Percentiles rank a stretch among this genome's conserved stretches.
These are phyloP conservation scores for Phanerodontia chrysosporium DNA, from an alignment of 768 basidiomycete genomes.

Conservation along the genomic window DNA sequence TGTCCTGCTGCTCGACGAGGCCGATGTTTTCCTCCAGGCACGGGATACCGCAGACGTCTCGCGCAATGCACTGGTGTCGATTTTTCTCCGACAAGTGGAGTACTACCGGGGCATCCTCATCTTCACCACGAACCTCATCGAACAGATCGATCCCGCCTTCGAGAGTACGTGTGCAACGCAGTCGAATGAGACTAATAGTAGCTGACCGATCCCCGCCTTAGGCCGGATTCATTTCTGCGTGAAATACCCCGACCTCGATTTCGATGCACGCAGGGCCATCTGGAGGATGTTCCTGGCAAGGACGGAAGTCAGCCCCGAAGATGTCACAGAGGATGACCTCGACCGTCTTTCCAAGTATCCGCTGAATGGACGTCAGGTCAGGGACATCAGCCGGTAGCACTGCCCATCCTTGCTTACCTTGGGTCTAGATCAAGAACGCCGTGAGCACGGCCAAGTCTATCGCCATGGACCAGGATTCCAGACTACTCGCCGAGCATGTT, in stretches of 20 bases:
- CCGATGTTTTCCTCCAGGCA: slow-evolving; percentile 24
- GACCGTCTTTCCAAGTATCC: neutral
- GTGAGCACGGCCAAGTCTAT: slow-evolving; percentile 6
- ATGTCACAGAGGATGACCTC: neutral
- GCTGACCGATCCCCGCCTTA: slow-evolving; percentile 1
- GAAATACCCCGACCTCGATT: slow-evolving; percentile 28
- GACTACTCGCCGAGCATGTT: slow-evolving; percentile 1
- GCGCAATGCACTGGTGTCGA: slow-evolving; percentile 33
- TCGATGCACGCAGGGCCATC: slow-evolving; percentile 21
- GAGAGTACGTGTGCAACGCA: slow-evolving; percentile 21
- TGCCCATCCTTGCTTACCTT: neutral
- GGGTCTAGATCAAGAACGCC: slow-evolving; percentile 8
- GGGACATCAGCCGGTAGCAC: neutral
- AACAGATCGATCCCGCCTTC: slow-evolving; percentile 29
- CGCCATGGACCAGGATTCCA: neutral
- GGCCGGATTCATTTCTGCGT: slow-evolving; percentile 33
- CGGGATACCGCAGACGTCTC: slow-evolving; percentile 20
- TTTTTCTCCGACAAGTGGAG: slow-evolving; percentile 35
- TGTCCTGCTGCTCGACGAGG: slow-evolving; percentile 34
- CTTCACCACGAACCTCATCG: slow-evolving; percentile 31
- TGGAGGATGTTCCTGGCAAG: slow-evolving; percentile 28
- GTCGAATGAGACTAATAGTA: slow-evolving; percentile 22
- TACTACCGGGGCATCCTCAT: slow-evolving; percentile 36
- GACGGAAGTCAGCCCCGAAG: neutral
- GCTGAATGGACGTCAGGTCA: slow-evolving; percentile 6